phyloP scores from a whole-genome alignment of 495 filamentous ascomycete genomes.

The Penicillium arizonense region DNA sequence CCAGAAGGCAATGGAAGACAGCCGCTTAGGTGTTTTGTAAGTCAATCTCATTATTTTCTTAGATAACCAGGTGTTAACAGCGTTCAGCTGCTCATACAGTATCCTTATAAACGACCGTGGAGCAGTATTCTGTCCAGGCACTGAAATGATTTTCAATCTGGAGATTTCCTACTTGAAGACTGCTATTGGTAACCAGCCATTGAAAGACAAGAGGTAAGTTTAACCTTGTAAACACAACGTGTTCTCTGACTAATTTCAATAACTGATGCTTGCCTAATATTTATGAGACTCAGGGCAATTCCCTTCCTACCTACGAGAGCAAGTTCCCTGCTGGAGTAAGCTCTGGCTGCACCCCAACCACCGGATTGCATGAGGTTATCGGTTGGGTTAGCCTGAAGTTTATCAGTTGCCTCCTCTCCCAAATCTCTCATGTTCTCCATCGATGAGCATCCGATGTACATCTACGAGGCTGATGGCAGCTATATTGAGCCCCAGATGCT shows the following conservation, averaged over 20 bases:
- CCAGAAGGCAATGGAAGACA: constrained; percentile 33
- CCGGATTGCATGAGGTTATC: constrained; percentile 34
- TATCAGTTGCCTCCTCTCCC: constrained; percentile 38
- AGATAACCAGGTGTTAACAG: background rate
- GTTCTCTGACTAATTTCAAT: background rate
- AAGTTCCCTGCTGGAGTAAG: constrained; percentile 36
- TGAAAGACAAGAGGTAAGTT: constrained; percentile 52
- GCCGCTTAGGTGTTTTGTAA: constrained; percentile 39
- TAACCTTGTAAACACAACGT: background rate
- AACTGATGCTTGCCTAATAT: constrained; percentile 28
- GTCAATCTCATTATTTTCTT: background rate
- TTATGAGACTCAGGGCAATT: constrained; percentile 28
- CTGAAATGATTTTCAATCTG: constrained; percentile 32
- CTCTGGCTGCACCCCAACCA: constrained; percentile 40
- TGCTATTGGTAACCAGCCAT: constrained; percentile 27
- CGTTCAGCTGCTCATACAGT: constrained; percentile 41
- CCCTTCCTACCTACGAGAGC: constrained; percentile 25
- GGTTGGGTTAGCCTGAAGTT: constrained; percentile 51
- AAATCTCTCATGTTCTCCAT: constrained; percentile 42
- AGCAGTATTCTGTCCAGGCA: constrained; percentile 44
- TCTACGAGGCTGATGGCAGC: constrained; percentile 41
- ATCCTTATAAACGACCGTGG: constrained; percentile 55
- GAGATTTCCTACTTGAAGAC: constrained; percentile 27
- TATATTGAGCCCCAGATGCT: constrained; percentile 35
- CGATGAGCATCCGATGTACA: constrained; percentile 38